Conservation (phyloP, 345 rosid species). For the Erucastrum elatum region DNA sequence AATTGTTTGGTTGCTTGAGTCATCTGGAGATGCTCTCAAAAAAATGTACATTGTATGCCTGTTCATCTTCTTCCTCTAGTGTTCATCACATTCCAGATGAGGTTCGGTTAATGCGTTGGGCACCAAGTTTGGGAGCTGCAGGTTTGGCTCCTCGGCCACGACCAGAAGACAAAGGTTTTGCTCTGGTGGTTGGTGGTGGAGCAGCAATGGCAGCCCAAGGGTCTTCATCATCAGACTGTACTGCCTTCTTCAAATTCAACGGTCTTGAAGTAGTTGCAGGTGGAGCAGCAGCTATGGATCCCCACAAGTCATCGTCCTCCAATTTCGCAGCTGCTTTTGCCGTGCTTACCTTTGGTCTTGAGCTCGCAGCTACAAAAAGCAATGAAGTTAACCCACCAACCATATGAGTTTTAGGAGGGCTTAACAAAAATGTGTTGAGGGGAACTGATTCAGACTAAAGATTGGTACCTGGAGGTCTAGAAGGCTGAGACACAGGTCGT, state of each 20-base stretch:
- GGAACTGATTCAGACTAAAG: slow-evolving; percentile 4
- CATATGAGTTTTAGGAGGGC: background rate
- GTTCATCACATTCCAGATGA: slow-evolving; percentile 60
- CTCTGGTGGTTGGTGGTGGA: slow-evolving; percentile 81
- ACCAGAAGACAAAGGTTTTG: slow-evolving; percentile 68
- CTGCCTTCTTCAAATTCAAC: slow-evolving; percentile 56
- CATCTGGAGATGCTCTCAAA: slow-evolving; percentile 40
- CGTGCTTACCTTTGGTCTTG: slow-evolving; percentile 53
- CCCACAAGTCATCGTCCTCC: slow-evolving; percentile 94
- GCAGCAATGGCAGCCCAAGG: slow-evolving; percentile 99
- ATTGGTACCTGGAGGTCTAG: slow-evolving; percentile 64
- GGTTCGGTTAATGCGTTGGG: slow-evolving; percentile 89
- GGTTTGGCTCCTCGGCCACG: slow-evolving; percentile 79
- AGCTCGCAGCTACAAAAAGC: slow-evolving; percentile 49
- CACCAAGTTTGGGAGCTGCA: slow-evolving; percentile 71
- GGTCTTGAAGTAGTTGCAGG: slow-evolving; percentile 72
- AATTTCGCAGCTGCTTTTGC: slow-evolving; percentile 47
- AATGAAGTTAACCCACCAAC: background rate
- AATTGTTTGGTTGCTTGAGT: slow-evolving; percentile 23
- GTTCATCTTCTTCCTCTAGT: slow-evolving; percentile 21
- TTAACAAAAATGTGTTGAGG: slow-evolving; percentile 7
- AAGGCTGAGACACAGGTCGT: slow-evolving; percentile 71
- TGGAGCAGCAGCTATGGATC: slow-evolving; percentile 87
- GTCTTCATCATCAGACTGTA: slow-evolving; percentile 63
- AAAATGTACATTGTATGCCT: slow-evolving; percentile 48